Evolutionary conservation across 257 asterid species (phyloP).

Genomic region (Nicotiana obtusifolia): DNA sequence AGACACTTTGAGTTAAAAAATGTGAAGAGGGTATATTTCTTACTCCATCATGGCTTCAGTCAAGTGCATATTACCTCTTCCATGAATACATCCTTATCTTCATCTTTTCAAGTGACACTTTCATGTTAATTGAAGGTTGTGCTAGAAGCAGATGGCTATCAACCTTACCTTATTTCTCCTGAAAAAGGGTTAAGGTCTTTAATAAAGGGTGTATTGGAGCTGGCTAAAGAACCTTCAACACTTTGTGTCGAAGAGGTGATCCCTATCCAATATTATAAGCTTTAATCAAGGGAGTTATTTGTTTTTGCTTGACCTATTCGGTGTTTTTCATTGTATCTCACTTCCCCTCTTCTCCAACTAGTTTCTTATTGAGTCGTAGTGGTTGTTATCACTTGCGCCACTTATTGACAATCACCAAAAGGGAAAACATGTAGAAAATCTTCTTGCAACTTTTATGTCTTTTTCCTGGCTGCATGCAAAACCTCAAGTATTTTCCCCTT

Average conservation of each 20-base stretch:
- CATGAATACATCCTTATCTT: neutral
- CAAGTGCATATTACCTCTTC: neutral
- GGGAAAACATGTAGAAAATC: neutral
- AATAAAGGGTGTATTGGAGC: conserved; percentile 76
- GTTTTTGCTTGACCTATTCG: neutral
- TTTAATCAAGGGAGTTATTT: neutral
- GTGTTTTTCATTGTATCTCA: neutral
- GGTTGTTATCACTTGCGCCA: neutral
- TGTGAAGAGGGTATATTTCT: conserved; percentile 69
- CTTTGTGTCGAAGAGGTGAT: conserved; percentile 98
- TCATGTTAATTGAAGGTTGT: conserved; percentile 55
- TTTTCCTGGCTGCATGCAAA: neutral
- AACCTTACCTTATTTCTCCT: conserved; percentile 98
- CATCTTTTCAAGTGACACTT: conserved; percentile 19
- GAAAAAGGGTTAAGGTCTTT: conserved; percentile 94
- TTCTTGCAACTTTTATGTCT: neutral
- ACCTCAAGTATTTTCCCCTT: neutral
- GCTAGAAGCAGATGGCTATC: conserved; percentile 98
- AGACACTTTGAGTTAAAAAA: conserved; percentile 83
- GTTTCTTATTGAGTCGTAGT: neutral
- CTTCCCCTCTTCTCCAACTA: neutral
- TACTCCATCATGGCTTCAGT: neutral
- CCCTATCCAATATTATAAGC: neutral
- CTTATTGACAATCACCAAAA: neutral
- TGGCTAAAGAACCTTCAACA: conserved; percentile 96